phyloP scores from a whole-genome alignment of 2,329 filamentous ascomycete genomes.

The Camillea tinctor region DNA sequence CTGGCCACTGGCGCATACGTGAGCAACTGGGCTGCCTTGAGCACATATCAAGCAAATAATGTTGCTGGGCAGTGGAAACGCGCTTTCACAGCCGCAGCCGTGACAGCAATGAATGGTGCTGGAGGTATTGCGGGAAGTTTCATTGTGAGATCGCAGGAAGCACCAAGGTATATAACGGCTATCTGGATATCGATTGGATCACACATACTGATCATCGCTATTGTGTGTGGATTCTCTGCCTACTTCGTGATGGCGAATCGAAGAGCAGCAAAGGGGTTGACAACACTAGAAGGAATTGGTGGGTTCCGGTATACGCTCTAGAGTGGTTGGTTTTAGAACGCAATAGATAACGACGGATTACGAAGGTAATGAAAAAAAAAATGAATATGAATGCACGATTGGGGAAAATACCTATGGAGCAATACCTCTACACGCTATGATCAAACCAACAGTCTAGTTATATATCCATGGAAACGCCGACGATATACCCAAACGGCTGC shows the following conservation, averaged over 20 bases:
- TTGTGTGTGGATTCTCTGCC: constrained; percentile 50
- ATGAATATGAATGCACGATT: neutral
- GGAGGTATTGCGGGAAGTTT: constrained; percentile 66
- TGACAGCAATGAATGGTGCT: constrained; percentile 61
- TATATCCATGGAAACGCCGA: neutral
- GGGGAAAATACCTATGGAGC: neutral
- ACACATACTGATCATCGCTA: constrained; percentile 55
- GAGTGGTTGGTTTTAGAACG: neutral
- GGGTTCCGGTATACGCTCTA: constrained; percentile 33
- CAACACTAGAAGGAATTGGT: constrained; percentile 47
- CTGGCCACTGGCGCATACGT: constrained; percentile 68
- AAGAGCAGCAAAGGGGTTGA: constrained; percentile 44
- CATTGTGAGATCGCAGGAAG: constrained; percentile 61
- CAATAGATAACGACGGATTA: neutral
- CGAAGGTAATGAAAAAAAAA: neutral
- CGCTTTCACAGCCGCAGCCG: constrained; percentile 58
- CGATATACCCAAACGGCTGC: neutral
- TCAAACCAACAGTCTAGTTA: neutral
- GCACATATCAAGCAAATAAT: constrained; percentile 62
- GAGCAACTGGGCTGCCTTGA: constrained; percentile 67
- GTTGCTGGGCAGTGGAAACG: constrained; percentile 65
- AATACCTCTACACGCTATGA: neutral
- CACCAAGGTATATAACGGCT: constrained; percentile 62
- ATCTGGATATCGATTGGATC: constrained; percentile 68
- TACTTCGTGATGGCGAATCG: constrained; percentile 55